These are phyloP conservation scores for Agaricus sinodeliciosus DNA, from an alignment of 768 basidiomycete species.

Conservation along the genomic window DNA sequence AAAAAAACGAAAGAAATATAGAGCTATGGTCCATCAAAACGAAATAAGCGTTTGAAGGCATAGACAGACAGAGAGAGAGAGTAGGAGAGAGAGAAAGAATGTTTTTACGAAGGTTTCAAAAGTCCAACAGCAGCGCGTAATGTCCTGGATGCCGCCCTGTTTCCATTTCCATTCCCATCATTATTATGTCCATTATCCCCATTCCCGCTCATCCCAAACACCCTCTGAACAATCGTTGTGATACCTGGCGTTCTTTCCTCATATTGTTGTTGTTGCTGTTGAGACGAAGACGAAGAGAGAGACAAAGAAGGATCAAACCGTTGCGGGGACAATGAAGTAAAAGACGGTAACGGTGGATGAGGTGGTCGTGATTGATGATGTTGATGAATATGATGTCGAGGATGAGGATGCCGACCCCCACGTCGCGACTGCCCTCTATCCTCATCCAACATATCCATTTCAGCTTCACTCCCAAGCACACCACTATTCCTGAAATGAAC, in stretches of 20 bases:
- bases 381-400: too few species aligned
- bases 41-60: neutral
- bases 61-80: neutral
- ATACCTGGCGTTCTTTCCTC: neutral
- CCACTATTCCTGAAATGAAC: constrained; percentile 40
- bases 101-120: neutral
- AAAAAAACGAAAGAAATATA: neutral
- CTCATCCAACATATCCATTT: neutral
- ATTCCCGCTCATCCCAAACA: neutral
- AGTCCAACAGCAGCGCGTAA: neutral
- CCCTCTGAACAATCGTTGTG: constrained; percentile 2
- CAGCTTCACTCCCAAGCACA: constrained; percentile 14
- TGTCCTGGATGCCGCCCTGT: too few species aligned
- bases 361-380: neutral
- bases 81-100: too few species aligned
- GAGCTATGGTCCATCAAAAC: neutral
- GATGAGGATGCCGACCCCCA: too few species aligned
- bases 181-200: too few species aligned
- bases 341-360: constrained; percentile 5
- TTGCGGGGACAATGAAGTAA: constrained; percentile 8
- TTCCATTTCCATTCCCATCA: neutral
- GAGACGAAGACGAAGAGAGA: neutral
- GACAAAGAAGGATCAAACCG: constrained; percentile 1
- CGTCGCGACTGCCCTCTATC: too few species aligned
- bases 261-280: neutral